Percentiles rank a stretch among this genome's conserved stretches.
Evolutionary conservation across 768 basidiomycete genomes (phyloP).

Genomic region (Tephrocybe sp.): DNA sequence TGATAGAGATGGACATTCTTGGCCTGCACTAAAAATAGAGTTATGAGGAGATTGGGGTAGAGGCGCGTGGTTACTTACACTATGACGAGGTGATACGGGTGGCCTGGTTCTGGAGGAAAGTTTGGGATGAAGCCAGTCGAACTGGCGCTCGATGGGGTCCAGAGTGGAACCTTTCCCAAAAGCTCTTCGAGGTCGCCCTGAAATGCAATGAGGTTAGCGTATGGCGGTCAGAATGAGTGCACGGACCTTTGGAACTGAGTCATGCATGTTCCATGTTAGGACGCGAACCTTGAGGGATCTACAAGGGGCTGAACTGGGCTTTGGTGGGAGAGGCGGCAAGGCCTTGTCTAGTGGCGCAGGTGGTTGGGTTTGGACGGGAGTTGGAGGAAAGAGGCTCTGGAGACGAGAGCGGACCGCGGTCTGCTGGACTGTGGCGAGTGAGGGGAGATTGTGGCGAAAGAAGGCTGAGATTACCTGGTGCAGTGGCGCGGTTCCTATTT

Average conservation of each 20-base stretch:
- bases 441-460: too few species aligned
- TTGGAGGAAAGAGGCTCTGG: slow-evolving; percentile 19
- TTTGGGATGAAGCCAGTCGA: slow-evolving; percentile 39
- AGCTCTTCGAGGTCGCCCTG: slow-evolving; percentile 77
- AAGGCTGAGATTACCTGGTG: too few species aligned
- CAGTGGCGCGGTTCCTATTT: too few species aligned
- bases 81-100: slow-evolving; percentile 80
- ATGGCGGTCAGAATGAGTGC: not conserved
- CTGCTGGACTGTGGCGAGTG: too few species aligned
- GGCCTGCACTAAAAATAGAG: slow-evolving; percentile 45
- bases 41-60: slow-evolving; percentile 9
- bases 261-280: slow-evolving; percentile 87
- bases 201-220: slow-evolving; percentile 7
- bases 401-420: slow-evolving; percentile 18
- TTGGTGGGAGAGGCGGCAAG: slow-evolving; percentile 2
- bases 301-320: not conserved
- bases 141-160: slow-evolving; percentile 27
- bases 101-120: slow-evolving; percentile 49
- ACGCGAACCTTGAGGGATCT: slow-evolving; percentile 60
- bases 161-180: slow-evolving; percentile 58
- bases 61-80: slow-evolving; percentile 47
- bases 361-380: slow-evolving; percentile 1
- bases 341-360: slow-evolving; percentile 10
- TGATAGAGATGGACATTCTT: slow-evolving; percentile 83
- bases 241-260: slow-evolving; percentile 71